Percentiles rank a stretch among this genome's conserved stretches.
These are phyloP conservation scores for Hanseniaspora clermontiae DNA, from an alignment of 805 yeast genomes.

Conservation along the genomic window DNA sequence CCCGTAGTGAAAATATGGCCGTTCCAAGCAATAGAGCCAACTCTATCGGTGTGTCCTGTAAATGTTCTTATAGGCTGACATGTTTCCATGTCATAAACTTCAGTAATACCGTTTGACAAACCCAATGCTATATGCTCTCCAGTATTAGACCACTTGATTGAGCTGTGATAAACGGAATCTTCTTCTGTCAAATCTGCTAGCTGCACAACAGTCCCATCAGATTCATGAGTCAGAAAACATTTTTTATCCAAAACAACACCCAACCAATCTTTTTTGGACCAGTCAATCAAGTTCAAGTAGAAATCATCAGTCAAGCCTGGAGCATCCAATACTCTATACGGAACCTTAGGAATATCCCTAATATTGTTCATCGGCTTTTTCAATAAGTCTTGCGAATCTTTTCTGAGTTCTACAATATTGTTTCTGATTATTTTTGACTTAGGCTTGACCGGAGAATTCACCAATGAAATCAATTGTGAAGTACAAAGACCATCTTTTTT, in stretches of 20 bases:
- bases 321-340: conserved; percentile 88
- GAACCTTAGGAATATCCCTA: conserved; percentile 69
- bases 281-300: conserved; percentile 80
- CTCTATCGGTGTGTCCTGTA: conserved; percentile 81
- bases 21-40: conserved; percentile 86
- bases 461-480: neutral
- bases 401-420: conserved; percentile 34
- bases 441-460: neutral
- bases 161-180: conserved; percentile 31
- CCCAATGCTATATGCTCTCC: conserved; percentile 94
- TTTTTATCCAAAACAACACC: conserved; percentile 84
- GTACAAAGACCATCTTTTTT: neutral
- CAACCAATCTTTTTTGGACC: conserved; percentile 82
- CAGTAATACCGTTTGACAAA: conserved; percentile 72
- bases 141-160: conserved; percentile 84
- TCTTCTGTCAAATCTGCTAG: conserved; percentile 41
- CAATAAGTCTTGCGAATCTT: conserved; percentile 68
- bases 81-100: conserved; percentile 85
- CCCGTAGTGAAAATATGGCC: conserved; percentile 81
- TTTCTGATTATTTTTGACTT: neutral
- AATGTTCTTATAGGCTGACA: conserved; percentile 74
- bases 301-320: conserved; percentile 92
- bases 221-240: conserved; percentile 84
- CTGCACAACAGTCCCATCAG: conserved; percentile 68
- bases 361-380: conserved; percentile 72